A percentile compares a stretch with the other conserved stretches of the same genome.
phyloP scores from a whole-genome alignment of 176 grass and related monocot species.

The Phragmites australis region DNA sequence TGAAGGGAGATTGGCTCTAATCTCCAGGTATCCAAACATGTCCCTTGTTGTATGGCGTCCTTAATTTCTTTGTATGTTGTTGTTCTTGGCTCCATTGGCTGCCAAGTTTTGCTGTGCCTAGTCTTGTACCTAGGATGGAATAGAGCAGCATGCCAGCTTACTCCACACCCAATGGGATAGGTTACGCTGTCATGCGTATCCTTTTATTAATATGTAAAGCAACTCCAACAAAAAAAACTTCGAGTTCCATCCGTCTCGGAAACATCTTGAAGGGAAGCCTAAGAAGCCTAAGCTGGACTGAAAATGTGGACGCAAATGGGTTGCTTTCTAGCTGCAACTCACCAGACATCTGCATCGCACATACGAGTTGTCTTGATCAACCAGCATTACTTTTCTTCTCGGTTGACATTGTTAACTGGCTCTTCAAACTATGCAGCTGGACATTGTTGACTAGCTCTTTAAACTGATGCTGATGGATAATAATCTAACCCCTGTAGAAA shows the following conservation, averaged over 20 bases:
- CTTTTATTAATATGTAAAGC: not conserved
- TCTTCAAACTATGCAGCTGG: constrained; percentile 13
- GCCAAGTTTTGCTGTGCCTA: not conserved
- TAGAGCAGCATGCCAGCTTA: too few species aligned
- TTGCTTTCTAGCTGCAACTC: not conserved
- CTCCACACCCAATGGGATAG: not conserved
- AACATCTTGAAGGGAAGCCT: not conserved
- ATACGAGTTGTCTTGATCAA: not conserved
- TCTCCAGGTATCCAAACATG: not conserved
- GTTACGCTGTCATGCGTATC: not conserved
- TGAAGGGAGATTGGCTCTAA: not conserved
- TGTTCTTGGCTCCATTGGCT: not conserved
- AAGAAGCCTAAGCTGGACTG: not conserved
- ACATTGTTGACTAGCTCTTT: not conserved
- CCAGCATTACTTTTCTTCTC: not conserved
- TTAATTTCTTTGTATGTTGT: not conserved
- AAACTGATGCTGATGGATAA: not conserved
- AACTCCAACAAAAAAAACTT: not conserved
- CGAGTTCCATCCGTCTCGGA: not conserved
- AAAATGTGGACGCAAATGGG: too few species aligned
- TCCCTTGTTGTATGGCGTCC: too few species aligned
- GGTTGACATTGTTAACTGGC: constrained; percentile 29
- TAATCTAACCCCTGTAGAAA: not conserved
- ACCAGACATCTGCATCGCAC: not conserved
- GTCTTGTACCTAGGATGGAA: too few species aligned